Conservation (phyloP, 805 yeast genomes). For the Jamesozyma hellenica region DNA sequence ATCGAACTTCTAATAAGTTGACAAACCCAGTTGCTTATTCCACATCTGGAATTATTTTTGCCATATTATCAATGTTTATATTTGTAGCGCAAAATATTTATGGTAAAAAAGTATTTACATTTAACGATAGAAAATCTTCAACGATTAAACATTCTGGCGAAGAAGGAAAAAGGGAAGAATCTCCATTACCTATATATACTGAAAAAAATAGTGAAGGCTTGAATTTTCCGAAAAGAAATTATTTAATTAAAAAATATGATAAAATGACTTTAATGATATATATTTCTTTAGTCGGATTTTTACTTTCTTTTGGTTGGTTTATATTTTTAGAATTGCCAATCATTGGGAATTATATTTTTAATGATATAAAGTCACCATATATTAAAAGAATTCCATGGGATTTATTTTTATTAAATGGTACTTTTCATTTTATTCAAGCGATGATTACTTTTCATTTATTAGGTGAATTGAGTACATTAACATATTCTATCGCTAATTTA, state of each 20-base stretch:
- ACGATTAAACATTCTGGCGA: slow-evolving; percentile 10
- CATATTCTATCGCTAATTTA: slow-evolving; percentile 79
- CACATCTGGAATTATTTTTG: slow-evolving; percentile 52
- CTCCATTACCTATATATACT: slow-evolving; percentile 15
- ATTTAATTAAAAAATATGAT: slow-evolving; percentile 44
- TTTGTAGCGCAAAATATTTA: slow-evolving; percentile 83
- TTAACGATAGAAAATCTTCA: slow-evolving; percentile 10
- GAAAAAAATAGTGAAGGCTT: slow-evolving; percentile 2
- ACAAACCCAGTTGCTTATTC: slow-evolving; percentile 7
- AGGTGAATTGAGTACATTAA: slow-evolving; percentile 72
- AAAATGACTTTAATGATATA: slow-evolving; percentile 73
- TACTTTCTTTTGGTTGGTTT: slow-evolving; percentile 67
- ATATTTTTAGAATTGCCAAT: slow-evolving; percentile 47
- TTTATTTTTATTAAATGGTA: slow-evolving; percentile 53
- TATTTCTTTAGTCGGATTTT: slow-evolving; percentile 64
- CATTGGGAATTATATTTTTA: slow-evolving; percentile 12
- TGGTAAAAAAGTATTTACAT: slow-evolving; percentile 70
- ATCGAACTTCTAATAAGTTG: not conserved
- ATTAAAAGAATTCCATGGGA: slow-evolving; percentile 35
- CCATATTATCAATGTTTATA: slow-evolving; percentile 56
- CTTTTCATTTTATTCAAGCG: slow-evolving; percentile 71
- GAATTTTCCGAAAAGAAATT: not conserved
- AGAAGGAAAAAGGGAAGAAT: slow-evolving; percentile 7
- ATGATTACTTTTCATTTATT: slow-evolving; percentile 71
- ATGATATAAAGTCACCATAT: slow-evolving; percentile 15